These are phyloP conservation scores for Curvularia sp. DNA, from an alignment of 2,329 filamentous ascomycete species.

Conservation along the genomic window DNA sequence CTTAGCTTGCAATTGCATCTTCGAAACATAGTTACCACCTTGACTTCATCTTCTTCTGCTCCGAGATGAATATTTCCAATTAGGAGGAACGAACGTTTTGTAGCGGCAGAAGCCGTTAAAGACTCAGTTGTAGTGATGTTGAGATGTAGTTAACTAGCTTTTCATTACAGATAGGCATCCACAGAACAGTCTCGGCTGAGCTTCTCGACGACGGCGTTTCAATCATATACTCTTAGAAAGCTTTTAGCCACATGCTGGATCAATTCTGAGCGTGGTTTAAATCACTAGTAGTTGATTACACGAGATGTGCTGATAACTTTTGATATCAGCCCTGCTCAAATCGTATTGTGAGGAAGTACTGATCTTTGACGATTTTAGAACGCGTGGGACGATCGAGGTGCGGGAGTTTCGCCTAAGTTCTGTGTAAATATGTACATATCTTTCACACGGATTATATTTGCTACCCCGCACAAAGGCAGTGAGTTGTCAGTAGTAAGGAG, in stretches of 20 bases:
- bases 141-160: slow-evolving; percentile 57
- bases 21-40: slow-evolving; percentile 63
- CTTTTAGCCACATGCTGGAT: too few relatives aligned
- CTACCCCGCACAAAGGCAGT: background rate
- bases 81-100: background rate
- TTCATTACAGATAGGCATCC: slow-evolving; percentile 65
- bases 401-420: background rate
- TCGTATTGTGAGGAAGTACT: background rate
- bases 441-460: background rate
- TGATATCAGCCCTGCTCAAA: background rate
- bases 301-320: background rate
- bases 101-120: slow-evolving; percentile 1
- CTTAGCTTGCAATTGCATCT: too few relatives aligned
- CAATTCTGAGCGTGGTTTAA: too few relatives aligned
- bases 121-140: slow-evolving; percentile 61
- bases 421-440: background rate
- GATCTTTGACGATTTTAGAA: background rate
- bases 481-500: background rate
- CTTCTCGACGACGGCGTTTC: slow-evolving; percentile 51
- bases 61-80: slow-evolving; percentile 27
- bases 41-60: slow-evolving; percentile 40
- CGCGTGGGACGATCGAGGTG: background rate
- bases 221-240: too few relatives aligned
- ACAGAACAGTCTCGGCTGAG: slow-evolving; percentile 57
- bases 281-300: too few relatives aligned